Base-by-base conservation (phyloP, 2,329 filamentous ascomycete genomes). In the Fusarium sublunatum region DNA sequence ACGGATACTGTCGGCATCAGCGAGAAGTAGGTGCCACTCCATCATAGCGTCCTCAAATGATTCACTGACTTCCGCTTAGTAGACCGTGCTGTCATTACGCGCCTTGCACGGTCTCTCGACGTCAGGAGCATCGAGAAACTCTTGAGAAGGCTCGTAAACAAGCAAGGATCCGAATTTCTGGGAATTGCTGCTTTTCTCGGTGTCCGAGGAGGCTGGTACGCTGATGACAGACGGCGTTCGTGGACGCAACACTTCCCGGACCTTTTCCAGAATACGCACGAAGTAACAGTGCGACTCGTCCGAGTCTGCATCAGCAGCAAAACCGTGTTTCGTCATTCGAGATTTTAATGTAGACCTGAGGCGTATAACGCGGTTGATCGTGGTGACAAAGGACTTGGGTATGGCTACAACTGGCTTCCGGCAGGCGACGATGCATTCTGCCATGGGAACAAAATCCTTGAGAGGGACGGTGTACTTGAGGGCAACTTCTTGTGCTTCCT, bases 391-490 rank as follows among this genome's bases (percentile, higher is more conserved):
- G 7, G 36, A 36, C 11, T 13, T 8, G 2, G 53, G 42, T 1
- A 47, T 28, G 1, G 26, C 9, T 10, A 57, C 34, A 5, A 12
- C 25, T 4, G 53, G 49, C 19, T 42, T 47, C 5, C 12, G 31
- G 19, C 28, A 43, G 4, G 32, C 11, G 5, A 9, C 26, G 11
- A 57, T 54, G 7, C 19, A 32, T 9, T 54, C 26, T 5, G 53
- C 53, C 49, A 57, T 54, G 12, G 54, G 49, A 3, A 48, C 9
- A 22, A 42, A 43, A 12, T 57, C 42, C 5, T 42, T 25, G 9
- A 57, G 13, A 1, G 22, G 41, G 5, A 54, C 29, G 2, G n/a
- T 54, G 19, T 54, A 54, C 42, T 48, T 57, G 3, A 22, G 5
- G 10, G 11, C 12, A 7, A 31, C n/a, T 24, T 34, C 26, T 7